phyloP scores from a whole-genome alignment of 257 asterid genomes.

The Nicotiana attenuata region DNA sequence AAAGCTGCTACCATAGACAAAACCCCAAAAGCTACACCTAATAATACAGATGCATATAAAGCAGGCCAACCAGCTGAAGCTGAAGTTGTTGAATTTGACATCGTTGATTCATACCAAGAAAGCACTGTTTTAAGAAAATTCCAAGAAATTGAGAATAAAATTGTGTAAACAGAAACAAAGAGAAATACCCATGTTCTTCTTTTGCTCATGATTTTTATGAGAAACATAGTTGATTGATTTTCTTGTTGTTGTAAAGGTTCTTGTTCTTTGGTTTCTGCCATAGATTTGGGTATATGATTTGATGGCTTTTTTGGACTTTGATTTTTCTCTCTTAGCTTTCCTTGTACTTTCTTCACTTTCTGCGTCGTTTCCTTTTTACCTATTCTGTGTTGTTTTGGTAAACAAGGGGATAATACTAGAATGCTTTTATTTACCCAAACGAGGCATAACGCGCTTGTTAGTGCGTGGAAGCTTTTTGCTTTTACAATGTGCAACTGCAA shows the following conservation, averaged over 20 bases:
- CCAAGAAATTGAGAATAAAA: constrained; percentile 69
- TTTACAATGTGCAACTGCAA: too few species aligned
- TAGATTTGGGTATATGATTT: background rate
- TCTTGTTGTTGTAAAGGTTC: background rate
- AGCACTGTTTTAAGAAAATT: constrained; percentile 65
- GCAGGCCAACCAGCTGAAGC: constrained; percentile 46
- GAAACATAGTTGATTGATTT: constrained; percentile 14
- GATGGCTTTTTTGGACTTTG: background rate
- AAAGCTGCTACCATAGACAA: constrained; percentile 81
- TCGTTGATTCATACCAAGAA: constrained; percentile 44
- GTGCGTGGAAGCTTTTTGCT: background rate
- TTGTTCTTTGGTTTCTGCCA: constrained; percentile 12
- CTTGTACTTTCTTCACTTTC: background rate
- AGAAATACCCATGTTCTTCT: constrained; percentile 76
- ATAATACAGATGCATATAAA: constrained; percentile 54
- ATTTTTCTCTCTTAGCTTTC: background rate
- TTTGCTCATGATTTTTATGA: constrained; percentile 56
- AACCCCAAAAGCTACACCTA: constrained; percentile 71
- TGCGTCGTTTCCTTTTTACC: background rate
- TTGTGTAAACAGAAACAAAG: constrained; percentile 59
- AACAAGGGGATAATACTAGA: constrained; percentile 1
- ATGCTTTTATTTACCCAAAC: background rate
- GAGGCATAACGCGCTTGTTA: background rate
- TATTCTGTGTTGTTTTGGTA: background rate
- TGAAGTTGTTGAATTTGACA: constrained; percentile 12